phyloP scores from a whole-genome alignment of 1,284 basidiomycete species.

The Apiotrichum gracile region DNA sequence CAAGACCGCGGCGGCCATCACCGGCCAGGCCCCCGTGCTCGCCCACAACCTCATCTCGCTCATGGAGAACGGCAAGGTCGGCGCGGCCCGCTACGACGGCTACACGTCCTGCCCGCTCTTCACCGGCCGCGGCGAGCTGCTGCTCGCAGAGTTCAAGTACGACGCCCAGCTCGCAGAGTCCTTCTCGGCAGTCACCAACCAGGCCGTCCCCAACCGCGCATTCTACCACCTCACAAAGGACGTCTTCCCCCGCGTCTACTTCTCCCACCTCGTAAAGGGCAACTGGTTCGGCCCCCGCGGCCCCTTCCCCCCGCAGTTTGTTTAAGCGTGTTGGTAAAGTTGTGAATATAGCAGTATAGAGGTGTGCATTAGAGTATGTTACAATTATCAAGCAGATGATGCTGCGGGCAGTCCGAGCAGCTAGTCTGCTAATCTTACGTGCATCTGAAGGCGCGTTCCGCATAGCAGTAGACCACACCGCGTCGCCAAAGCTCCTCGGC shows the following conservation, averaged over 20 bases:
- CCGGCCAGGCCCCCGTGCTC: conserved; percentile 84
- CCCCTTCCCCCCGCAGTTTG: conserved; percentile 40
- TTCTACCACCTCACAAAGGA: conserved; percentile 92
- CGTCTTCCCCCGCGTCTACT: conserved; percentile 85
- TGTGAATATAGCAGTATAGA: conserved; percentile 2
- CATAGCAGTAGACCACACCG: too few relatives aligned
- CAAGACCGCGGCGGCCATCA: conserved; percentile 94
- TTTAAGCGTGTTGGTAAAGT: neutral
- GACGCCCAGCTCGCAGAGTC: conserved; percentile 79
- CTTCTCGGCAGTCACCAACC: conserved; percentile 63
- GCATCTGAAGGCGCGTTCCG: too few relatives aligned
- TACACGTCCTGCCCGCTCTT: conserved; percentile 56
- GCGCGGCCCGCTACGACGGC: conserved; percentile 66
- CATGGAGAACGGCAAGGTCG: conserved; percentile 64
- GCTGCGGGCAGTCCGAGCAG: too few relatives aligned
- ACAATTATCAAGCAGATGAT: too few relatives aligned
- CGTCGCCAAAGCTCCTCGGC: too few relatives aligned
- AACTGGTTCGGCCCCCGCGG: conserved; percentile 46
- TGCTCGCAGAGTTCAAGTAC: conserved; percentile 83
- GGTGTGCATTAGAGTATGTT: conserved; percentile 1
- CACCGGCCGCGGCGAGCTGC: conserved; percentile 55
- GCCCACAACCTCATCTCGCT: conserved; percentile 78
- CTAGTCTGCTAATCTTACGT: too few relatives aligned
- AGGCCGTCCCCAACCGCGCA: conserved; percentile 56
- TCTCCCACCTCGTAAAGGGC: conserved; percentile 68